Percentiles rank a stretch among this genome's conserved stretches.
Conservation (phyloP, 2,329 filamentous ascomycete genomes). For the Pestalotiopsis fici region DNA sequence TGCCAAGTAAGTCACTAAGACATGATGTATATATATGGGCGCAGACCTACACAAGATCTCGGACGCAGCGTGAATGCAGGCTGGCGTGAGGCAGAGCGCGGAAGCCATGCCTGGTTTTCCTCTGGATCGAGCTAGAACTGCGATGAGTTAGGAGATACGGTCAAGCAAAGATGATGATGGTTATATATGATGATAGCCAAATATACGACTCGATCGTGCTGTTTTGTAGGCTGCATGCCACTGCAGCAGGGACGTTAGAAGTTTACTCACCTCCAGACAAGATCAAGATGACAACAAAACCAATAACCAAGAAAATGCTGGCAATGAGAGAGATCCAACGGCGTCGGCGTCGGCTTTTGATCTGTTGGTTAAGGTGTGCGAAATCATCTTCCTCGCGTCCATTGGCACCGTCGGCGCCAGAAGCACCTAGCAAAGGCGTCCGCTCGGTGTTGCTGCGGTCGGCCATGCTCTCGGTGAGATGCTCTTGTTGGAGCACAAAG, state of each 20-base stretch:
- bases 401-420: not conserved
- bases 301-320: constrained; percentile 26
- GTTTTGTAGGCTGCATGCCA: too few relatives aligned
- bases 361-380: constrained; percentile 16
- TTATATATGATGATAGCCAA: not conserved
- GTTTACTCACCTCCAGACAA: constrained; percentile 28
- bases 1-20: constrained; percentile 9
- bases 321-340: constrained; percentile 30
- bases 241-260: not conserved
- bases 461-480: not conserved
- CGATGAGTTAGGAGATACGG: not conserved
- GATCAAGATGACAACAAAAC: constrained; percentile 28
- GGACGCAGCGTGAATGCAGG: constrained; percentile 64
- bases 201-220: not conserved
- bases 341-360: constrained; percentile 25
- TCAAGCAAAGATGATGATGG: not conserved
- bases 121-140: constrained; percentile 18
- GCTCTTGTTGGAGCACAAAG: not conserved
- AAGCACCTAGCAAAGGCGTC: constrained; percentile 3
- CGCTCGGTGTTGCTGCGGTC: constrained; percentile 1
- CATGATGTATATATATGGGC: not conserved
- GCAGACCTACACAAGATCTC: constrained; percentile 49
- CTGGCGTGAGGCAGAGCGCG: constrained; percentile 54
- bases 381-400: not conserved
- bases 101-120: constrained; percentile 19